Evolutionary conservation across 2,329 filamentous ascomycete species (phyloP).

Genomic region (Diaporthe citrichinensis): DNA sequence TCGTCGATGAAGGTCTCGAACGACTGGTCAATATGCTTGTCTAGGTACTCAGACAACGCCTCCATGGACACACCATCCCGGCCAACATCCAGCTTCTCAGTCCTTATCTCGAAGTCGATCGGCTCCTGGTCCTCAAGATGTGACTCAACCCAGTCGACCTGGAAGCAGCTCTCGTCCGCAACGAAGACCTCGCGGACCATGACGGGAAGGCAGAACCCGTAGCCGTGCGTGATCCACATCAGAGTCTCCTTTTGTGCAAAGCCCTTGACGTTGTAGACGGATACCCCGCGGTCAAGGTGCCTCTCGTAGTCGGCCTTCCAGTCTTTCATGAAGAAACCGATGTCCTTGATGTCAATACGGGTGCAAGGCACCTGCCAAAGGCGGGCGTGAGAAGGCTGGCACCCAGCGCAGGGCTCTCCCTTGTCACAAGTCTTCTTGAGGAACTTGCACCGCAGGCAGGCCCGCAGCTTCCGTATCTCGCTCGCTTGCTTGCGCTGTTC

Average conservation of each 20-base stretch:
- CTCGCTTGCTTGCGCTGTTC: slow-evolving; percentile 97
- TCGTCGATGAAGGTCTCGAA: slow-evolving; percentile 96
- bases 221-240: slow-evolving; percentile 96
- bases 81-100: slow-evolving; percentile 89
- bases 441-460: slow-evolving; percentile 97
- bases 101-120: slow-evolving; percentile 86
- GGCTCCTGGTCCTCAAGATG: slow-evolving; percentile 77
- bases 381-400: slow-evolving; percentile 94
- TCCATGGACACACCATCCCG: slow-evolving; percentile 87
- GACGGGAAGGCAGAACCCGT: slow-evolving; percentile 92
- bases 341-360: slow-evolving; percentile 98
- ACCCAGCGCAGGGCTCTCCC: slow-evolving; percentile 94
- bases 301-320: slow-evolving; percentile 98
- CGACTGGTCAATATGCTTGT: slow-evolving; percentile 92
- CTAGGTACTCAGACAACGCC: slow-evolving; percentile 90
- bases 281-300: slow-evolving; percentile 88
- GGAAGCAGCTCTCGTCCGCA: slow-evolving; percentile 91
- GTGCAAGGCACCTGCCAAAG: slow-evolving; percentile 99
- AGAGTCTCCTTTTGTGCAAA: slow-evolving; percentile 76
- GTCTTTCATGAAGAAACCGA: slow-evolving; percentile 98
- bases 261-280: slow-evolving; percentile 95
- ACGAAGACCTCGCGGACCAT: slow-evolving; percentile 95
- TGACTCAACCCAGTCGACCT: slow-evolving; percentile 93
- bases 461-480: slow-evolving; percentile 94
- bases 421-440: slow-evolving; percentile 99